Evolutionary conservation across 2,329 filamentous ascomycete genomes (phyloP).

Genomic region (Gremmenia infestans): DNA sequence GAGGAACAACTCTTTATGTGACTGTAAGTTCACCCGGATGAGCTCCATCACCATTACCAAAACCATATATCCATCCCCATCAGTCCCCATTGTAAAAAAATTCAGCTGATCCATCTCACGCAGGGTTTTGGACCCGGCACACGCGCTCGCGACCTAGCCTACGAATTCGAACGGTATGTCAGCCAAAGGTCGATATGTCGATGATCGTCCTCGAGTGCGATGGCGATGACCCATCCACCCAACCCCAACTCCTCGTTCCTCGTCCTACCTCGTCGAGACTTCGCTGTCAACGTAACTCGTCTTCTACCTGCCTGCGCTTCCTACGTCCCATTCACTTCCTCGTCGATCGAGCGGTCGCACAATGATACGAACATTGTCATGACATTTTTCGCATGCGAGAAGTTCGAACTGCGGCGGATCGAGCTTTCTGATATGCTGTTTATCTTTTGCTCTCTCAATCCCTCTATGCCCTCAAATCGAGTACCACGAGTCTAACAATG

Average conservation of each 20-base stretch:
- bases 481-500: slow-evolving; percentile 23
- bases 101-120: slow-evolving; percentile 7
- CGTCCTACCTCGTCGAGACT: slow-evolving; percentile 38
- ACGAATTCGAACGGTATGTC: slow-evolving; percentile 99
- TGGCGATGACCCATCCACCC: slow-evolving; percentile 32
- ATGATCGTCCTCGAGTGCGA: slow-evolving; percentile 36
- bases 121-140: slow-evolving; percentile 94
- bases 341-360: slow-evolving; percentile 37
- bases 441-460: slow-evolving; percentile 23
- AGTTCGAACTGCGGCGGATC: slow-evolving; percentile 24
- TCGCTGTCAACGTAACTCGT: slow-evolving; percentile 41
- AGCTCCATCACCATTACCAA: slow-evolving; percentile 1
- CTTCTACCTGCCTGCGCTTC: slow-evolving; percentile 36
- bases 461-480: slow-evolving; percentile 18
- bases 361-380: slow-evolving; percentile 30
- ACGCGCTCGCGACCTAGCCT: slow-evolving; percentile 96
- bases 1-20: slow-evolving; percentile 93
- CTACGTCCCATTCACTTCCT: slow-evolving; percentile 32
- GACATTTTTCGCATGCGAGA: slow-evolving; percentile 24
- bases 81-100: not conserved
- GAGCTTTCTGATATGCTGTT: slow-evolving; percentile 22
- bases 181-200: slow-evolving; percentile 46
- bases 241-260: slow-evolving; percentile 29
- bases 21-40: slow-evolving; percentile 42
- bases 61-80: slow-evolving; percentile 13